These are phyloP conservation scores for Oryza rufipogon DNA, from an alignment of 176 grass and related monocot genomes.

Conservation along the genomic window DNA sequence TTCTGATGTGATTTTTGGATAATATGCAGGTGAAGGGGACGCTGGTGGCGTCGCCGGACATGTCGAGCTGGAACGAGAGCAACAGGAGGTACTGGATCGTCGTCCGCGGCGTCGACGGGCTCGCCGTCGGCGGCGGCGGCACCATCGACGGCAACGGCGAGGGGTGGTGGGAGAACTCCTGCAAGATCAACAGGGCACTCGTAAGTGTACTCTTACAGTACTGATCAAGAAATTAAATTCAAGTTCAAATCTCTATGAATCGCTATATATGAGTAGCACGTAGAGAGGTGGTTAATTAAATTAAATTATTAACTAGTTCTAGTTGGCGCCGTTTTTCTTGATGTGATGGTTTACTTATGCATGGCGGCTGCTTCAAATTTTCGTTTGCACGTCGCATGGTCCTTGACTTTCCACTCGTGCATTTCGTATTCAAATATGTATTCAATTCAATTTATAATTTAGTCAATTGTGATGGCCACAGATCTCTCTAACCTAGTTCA, in stretches of 20 bases:
- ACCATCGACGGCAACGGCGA: slow-evolving; percentile 74
- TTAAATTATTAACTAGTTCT: background rate
- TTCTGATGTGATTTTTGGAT: background rate
- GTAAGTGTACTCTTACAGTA: slow-evolving; percentile 39
- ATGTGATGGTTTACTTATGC: background rate
- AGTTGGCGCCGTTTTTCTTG: slow-evolving; percentile 7
- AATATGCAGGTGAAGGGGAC: slow-evolving; percentile 57
- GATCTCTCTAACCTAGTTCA: background rate
- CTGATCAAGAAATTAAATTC: background rate
- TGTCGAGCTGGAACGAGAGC: slow-evolving; percentile 43
- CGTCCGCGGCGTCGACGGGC: slow-evolving; percentile 35
- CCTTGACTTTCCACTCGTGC: background rate
- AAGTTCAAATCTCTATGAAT: background rate
- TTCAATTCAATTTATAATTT: background rate
- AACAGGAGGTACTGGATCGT: slow-evolving; percentile 60
- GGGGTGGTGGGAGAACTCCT: slow-evolving; percentile 73
- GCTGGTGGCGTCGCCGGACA: slow-evolving; percentile 53
- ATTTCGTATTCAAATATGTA: background rate
- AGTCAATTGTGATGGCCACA: background rate
- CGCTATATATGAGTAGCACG: no score
- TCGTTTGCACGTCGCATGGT: background rate
- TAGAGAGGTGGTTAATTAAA: background rate
- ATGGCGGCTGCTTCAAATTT: background rate
- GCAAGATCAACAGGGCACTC: slow-evolving; percentile 63
- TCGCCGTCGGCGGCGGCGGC: slow-evolving; percentile 66